Conservation (phyloP, 495 filamentous ascomycete species). For the Penicillium dipodomyicola region DNA sequence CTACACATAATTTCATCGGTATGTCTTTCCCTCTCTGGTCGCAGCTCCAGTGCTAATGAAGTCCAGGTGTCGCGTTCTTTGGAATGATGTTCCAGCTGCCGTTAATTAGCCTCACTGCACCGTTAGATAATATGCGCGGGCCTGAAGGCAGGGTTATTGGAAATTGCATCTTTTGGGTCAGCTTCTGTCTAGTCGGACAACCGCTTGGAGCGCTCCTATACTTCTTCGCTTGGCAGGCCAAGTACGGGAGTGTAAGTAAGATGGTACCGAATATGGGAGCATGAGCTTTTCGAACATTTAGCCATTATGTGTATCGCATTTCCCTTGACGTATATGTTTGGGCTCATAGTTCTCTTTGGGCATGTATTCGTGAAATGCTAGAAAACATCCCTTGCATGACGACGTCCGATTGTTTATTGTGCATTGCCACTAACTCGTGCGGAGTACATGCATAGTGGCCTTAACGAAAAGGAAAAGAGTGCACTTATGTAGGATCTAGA, state of each 20-base stretch:
- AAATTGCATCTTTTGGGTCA: slow-evolving; percentile 93
- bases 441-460: no score
- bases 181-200: slow-evolving; percentile 91
- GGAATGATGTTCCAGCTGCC: slow-evolving; percentile 95
- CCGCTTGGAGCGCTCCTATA: slow-evolving; percentile 86
- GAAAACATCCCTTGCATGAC: neutral
- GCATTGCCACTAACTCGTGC: neutral
- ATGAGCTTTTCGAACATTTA: neutral
- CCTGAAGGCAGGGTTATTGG: slow-evolving; percentile 72
- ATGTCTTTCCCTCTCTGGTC: slow-evolving; percentile 22
- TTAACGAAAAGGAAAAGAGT: neutral
- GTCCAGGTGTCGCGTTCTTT: slow-evolving; percentile 76
- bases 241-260: slow-evolving; percentile 75
- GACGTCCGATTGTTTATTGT: neutral
- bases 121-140: slow-evolving; percentile 74
- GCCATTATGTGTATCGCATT: neutral
- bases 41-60: slow-evolving; percentile 11
- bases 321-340: neutral
- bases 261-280: slow-evolving; percentile 8
- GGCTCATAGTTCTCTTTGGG: neutral
- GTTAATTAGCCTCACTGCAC: slow-evolving; percentile 74
- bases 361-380: neutral
- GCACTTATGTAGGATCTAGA: neutral
- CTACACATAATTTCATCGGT: slow-evolving; percentile 94
- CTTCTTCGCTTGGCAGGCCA: slow-evolving; percentile 98